Evolutionary conservation across 371 early-diverging fungal species (phyloP), one percentile per base, ranked within the genome.

Genomic region (Batkoa obscura): DNA sequence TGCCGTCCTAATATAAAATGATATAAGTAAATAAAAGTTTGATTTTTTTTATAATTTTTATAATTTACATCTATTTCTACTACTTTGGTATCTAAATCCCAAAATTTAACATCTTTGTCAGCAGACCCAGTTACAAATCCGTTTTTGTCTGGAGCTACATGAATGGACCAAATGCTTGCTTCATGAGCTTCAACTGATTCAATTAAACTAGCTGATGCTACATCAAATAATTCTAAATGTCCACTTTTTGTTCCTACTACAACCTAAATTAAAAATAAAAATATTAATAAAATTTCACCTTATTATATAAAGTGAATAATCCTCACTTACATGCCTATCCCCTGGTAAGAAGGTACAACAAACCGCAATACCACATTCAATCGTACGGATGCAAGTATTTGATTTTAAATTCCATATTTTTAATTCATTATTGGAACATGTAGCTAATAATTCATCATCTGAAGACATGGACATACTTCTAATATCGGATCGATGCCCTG

Each of bases 81-180:
- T 23, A 23, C 70, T 13, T 70, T 59, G 65, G 75, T 67, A 46
- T 75, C 76, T 64, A 95, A 88, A 64, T 90, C 90, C 94, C 94
- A 96, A 64, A 95, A 93, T 71, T 92, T 94, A 65, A 94, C 92
- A 47, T 84, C 78, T 64, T 93, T 89, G 68, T 95, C 97, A 2
- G 85, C 90, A 59, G 86, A 78, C 32, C 96, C 97, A 0, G 94
- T 87, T 38, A 81, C 84, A 56, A 96, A 66, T 12, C 96, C 94
- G 56, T 80, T 76, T 50, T 80, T 76, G 58, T 94, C 94, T 2
- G 90, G 86, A n/a, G 80, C 80, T 17, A 94, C 73, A 54, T 84
- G 81, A 35, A 95, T 67, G 3, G 87, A 79, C 79, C 90, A 89
- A 15, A 92, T 68, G 0, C 92, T 78, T 2, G 90, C 88, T 31